Base-by-base conservation (phyloP, 805 yeast species). In the Ogataea pilisensis region DNA sequence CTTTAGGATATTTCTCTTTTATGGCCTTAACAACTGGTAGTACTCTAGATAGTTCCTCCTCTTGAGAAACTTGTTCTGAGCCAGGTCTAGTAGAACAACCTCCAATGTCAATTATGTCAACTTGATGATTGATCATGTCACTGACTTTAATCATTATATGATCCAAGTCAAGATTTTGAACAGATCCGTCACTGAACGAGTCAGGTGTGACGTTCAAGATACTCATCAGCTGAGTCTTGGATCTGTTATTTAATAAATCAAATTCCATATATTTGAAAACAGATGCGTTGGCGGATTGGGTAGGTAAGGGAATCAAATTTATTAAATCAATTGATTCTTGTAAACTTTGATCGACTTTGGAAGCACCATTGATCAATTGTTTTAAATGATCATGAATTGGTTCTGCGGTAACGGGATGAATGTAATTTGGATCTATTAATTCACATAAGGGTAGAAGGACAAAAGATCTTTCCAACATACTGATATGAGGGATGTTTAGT, bases 51-150 rank as follows among this genome's bases (percentile, higher is more conserved):
- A 85, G 51, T 58, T 93, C 99, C 41, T 77, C 90, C n/a, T 73
- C 74, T 17, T 60, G 72, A 2, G 73, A 54, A 0, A 84, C 81
- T 40, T 78, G 86, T 1, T 49, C 54, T 1, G 95, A 78, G 2
- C 88, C 87, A 0, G 99, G 99, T 37, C 95, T 73, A 0, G 99
- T 93, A 1, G 96, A 87, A 42, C 88, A 86, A 2, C 99, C 99
- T 8, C 99, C 99, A 40, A 93, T 73, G 60, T 93, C 99, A 29
- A 93, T 70, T 24, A 93, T 85, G 21, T 70, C 69, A n/a, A 89
- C 86, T 1, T 87, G 89, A 18, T 72, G 65, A 0, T 59, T 52
- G 5, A 78, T 71, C 71, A 85, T 72, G 29, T 61, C 48, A 31
- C 63, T 57, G 0, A 82, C 84, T 19, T 66, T 64, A 0, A 51